phyloP scores from a whole-genome alignment of 495 filamentous ascomycete species.

The Penicillium bialowiezense region DNA sequence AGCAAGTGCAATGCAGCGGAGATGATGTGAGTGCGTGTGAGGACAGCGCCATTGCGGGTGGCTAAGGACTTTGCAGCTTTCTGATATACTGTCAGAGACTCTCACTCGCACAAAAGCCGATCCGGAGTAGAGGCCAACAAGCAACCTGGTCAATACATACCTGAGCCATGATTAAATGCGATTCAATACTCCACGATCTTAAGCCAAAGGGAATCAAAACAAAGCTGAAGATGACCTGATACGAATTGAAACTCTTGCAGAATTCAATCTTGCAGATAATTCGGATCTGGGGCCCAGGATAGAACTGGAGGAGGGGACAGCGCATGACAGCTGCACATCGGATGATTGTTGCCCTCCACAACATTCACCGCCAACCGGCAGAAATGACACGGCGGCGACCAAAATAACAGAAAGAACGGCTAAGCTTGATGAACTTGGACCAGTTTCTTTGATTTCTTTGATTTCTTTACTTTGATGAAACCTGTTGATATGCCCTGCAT shows the following conservation, averaged over 20 bases:
- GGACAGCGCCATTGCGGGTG: constrained; percentile 66
- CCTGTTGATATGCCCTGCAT: constrained; percentile 9
- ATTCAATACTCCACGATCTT: background rate
- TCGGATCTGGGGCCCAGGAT: background rate
- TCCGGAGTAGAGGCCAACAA: background rate
- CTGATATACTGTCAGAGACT: constrained; percentile 38
- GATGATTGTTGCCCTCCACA: constrained; percentile 27
- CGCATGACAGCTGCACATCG: constrained; percentile 7
- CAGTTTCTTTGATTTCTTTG: too few species aligned
- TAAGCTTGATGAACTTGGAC: background rate
- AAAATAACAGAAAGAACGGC: constrained; percentile 24
- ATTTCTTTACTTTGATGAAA: background rate
- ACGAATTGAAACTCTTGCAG: background rate
- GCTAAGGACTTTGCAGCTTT: constrained; percentile 95
- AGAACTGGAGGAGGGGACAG: background rate
- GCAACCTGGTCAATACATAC: constrained; percentile 18
- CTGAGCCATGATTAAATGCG: constrained; percentile 31
- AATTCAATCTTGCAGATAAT: background rate
- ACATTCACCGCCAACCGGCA: constrained; percentile 28
- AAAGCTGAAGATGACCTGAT: background rate
- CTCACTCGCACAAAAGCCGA: background rate
- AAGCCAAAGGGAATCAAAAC: too few species aligned
- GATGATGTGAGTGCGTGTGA: constrained; percentile 77
- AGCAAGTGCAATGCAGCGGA: constrained; percentile 65
- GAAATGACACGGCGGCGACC: constrained; percentile 12